These are phyloP conservation scores for Globisporangium takayamanum DNA, from an alignment of 352 stramenopile species.

Conservation along the genomic window DNA sequence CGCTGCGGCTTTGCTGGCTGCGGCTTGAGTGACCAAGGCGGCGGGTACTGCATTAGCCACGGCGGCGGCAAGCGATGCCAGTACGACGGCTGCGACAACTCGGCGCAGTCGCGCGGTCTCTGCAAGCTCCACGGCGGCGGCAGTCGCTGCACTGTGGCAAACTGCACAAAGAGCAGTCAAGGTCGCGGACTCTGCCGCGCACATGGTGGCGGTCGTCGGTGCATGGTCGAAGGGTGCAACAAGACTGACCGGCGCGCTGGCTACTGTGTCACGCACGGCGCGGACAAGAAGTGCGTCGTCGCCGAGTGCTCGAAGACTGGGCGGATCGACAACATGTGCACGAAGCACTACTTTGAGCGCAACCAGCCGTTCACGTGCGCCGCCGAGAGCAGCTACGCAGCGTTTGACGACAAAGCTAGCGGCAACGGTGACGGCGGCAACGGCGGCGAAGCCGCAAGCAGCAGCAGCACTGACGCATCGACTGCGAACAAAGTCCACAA, in stretches of 20 bases:
- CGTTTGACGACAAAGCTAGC: not conserved
- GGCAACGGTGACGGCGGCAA: conserved; percentile 6
- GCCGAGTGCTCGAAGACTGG: conserved; percentile 78
- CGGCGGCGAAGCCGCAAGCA: not conserved
- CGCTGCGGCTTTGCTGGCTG: conserved; percentile 66
- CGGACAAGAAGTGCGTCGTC: conserved; percentile 77
- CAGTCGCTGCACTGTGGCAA: conserved; percentile 68
- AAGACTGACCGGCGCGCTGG: conserved; percentile 75
- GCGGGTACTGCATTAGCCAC: conserved; percentile 79
- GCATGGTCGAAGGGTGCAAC: conserved; percentile 80
- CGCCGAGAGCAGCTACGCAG: not conserved
- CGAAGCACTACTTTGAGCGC: conserved; percentile 82
- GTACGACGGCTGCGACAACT: conserved; percentile 72
- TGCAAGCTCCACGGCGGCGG: conserved; percentile 80
- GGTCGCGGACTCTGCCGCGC: conserved; percentile 75
- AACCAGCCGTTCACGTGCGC: conserved; percentile 29
- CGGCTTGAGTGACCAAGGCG: conserved; percentile 69
- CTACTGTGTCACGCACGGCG: conserved; percentile 77
- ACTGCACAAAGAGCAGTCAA: conserved; percentile 85
- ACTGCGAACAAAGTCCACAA: not conserved
- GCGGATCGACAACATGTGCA: conserved; percentile 77
- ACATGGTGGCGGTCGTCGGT: conserved; percentile 76
- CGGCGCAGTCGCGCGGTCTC: conserved; percentile 68
- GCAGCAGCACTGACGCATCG: not conserved
- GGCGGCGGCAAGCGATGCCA: conserved; percentile 79